Conservation (phyloP, 2,329 filamentous ascomycete species). For the Fragosphaeria purpurea region DNA sequence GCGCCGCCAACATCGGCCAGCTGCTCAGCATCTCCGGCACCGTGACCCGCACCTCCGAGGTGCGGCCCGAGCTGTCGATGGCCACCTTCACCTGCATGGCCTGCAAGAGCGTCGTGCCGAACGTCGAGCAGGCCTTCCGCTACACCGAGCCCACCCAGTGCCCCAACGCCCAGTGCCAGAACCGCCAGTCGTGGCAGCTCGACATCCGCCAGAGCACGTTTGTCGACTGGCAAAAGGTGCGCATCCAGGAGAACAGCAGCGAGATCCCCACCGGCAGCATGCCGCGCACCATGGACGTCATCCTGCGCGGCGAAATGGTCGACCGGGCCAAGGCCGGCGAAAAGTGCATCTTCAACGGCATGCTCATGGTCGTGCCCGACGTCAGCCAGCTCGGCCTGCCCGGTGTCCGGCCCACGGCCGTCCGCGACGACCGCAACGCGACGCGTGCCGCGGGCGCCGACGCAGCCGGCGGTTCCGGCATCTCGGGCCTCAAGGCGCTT, state of each 20-base stretch:
- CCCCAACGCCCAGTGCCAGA: conserved; percentile 77
- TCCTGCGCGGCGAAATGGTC: conserved; percentile 92
- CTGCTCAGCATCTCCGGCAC: conserved; percentile 94
- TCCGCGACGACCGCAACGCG: conserved; percentile 69
- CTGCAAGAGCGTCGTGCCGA: conserved; percentile 74
- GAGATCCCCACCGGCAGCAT: conserved; percentile 98
- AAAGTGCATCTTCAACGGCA: conserved; percentile 96
- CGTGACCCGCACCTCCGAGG: conserved; percentile 92
- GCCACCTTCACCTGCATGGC: conserved; percentile 87
- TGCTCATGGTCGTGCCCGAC: conserved; percentile 91
- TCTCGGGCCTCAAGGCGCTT: conserved; percentile 80
- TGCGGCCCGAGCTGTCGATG: conserved; percentile 82
- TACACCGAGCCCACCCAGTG: conserved; percentile 97
- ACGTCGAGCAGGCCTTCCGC: conserved; percentile 93
- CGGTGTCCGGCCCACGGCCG: conserved; percentile 70
- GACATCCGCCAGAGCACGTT: conserved; percentile 96
- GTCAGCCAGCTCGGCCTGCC: conserved; percentile 90
- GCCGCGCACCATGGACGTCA: conserved; percentile 96
- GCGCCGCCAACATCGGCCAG: conserved; percentile 84
- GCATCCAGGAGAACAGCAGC: conserved; percentile 95
- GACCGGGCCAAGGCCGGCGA: conserved; percentile 95
- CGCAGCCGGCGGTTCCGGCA: conserved; percentile 74
- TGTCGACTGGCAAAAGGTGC: conserved; percentile 98
- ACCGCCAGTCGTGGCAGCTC: conserved; percentile 88
- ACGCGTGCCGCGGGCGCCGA: conserved; percentile 65